Percentiles rank a stretch among this genome's conserved stretches.
phyloP scores from a whole-genome alignment of 2,329 filamentous ascomycete species.

The Pseudogymnoascus pannorum region DNA sequence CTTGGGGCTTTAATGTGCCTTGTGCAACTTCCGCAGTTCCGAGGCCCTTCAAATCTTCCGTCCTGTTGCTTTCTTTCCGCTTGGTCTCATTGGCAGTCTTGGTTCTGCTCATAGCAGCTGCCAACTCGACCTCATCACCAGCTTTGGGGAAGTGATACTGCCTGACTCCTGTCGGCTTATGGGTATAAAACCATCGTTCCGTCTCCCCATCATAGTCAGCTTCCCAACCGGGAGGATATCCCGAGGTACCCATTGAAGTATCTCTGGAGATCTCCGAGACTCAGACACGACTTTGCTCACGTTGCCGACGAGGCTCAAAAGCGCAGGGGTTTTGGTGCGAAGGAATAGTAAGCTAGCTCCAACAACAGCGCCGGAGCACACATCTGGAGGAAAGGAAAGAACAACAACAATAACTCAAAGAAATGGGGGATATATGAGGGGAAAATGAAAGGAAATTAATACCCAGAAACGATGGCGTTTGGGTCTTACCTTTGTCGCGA shows the following conservation, averaged over 20 bases:
- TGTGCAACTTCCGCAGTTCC: not conserved
- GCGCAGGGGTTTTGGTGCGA: not conserved
- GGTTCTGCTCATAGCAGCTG: not conserved
- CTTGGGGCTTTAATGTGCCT: not conserved
- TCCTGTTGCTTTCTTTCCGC: not conserved
- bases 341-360: not conserved
- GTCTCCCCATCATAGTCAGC: slow-evolving; percentile 14
- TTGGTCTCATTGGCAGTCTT: not conserved
- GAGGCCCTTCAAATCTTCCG: not conserved
- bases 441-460: slow-evolving; percentile 1
- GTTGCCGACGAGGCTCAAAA: not conserved
- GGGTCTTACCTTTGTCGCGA: not conserved
- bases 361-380: not conserved
- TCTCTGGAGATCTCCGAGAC: not conserved
- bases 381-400: not conserved
- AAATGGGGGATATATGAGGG: not conserved
- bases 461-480: not conserved
- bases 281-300: not conserved
- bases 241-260: not conserved
- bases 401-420: not conserved
- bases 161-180: slow-evolving; percentile 13
- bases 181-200: slow-evolving; percentile 15
- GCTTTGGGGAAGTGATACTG: slow-evolving; percentile 14
- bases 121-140: slow-evolving; percentile 13
- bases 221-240: slow-evolving; percentile 13